Evolutionary conservation across 2,329 filamentous ascomycete genomes (phyloP).

Genomic region (Pseudocercospora fuligena): DNA sequence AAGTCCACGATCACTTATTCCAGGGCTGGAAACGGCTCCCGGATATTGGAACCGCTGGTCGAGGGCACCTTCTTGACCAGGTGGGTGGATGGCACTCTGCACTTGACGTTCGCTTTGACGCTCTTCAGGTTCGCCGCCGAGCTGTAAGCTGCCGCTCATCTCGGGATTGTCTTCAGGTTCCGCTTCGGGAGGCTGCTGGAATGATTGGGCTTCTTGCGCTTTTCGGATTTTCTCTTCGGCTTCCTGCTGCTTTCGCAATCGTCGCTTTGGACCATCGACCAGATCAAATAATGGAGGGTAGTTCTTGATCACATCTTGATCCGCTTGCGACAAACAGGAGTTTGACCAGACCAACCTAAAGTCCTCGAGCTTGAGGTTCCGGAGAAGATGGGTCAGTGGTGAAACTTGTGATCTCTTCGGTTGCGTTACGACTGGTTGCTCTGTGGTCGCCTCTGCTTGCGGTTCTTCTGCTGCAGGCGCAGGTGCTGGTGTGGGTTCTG

Average conservation of each 20-base stretch:
- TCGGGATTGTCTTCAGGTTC: conserved; percentile 76
- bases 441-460: conserved; percentile 12
- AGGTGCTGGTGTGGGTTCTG: conserved; percentile 17
- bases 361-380: conserved; percentile 46
- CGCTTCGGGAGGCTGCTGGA: conserved; percentile 53
- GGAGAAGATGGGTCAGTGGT: conserved; percentile 46
- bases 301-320: conserved; percentile 57
- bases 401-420: conserved; percentile 27
- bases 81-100: conserved; percentile 73
- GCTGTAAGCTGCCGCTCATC: conserved; percentile 77
- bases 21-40: conserved; percentile 55
- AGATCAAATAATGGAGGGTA: conserved; percentile 83
- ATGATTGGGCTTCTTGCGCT: conserved; percentile 57
- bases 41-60: conserved; percentile 40
- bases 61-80: conserved; percentile 46
- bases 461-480: conserved; percentile 16
- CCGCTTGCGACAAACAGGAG: conserved; percentile 51
- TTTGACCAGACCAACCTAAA: conserved; percentile 62
- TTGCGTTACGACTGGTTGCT: conserved; percentile 20
- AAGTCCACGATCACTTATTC: conserved; percentile 72
- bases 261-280: conserved; percentile 79
- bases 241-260: conserved; percentile 70
- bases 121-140: conserved; percentile 92
- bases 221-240: conserved; percentile 56
- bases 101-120: conserved; percentile 59